Evolutionary conservation across 2,329 filamentous ascomycete genomes (phyloP).

Genomic region (Colletotrichum ledebouriae): DNA sequence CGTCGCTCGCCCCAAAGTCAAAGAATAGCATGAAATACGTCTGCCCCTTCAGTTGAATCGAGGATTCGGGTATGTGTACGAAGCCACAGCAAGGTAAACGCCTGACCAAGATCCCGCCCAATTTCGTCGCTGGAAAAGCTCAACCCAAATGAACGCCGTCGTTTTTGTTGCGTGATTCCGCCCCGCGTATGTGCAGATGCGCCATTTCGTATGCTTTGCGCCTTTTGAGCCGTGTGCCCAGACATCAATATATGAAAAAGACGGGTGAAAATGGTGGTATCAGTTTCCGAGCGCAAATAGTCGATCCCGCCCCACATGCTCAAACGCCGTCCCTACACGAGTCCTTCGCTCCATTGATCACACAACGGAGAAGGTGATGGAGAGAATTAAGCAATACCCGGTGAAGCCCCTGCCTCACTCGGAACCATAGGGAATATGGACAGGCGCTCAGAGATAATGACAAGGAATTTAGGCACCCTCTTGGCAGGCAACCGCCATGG

Average conservation of each 20-base stretch:
- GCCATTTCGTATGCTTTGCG: conserved; percentile 42
- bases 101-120: conserved; percentile 19
- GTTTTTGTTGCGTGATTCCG: conserved; percentile 30
- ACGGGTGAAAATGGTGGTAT: neutral
- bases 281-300: too few species aligned
- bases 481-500: conserved; percentile 67
- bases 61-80: conserved; percentile 41
- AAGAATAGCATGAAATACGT: conserved; percentile 33
- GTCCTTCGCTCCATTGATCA: conserved; percentile 12
- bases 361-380: neutral
- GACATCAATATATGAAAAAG: conserved; percentile 1
- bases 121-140: neutral
- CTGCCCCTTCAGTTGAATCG: conserved; percentile 37
- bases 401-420: too few species aligned
- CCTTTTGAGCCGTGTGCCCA: conserved; percentile 30
- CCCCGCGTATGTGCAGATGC: conserved; percentile 40
- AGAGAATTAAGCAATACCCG: conserved; percentile 5
- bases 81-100: conserved; percentile 31
- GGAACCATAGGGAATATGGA: too few species aligned
- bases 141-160: conserved; percentile 24
- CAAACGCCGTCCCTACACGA: neutral
- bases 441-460: neutral
- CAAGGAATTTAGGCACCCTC: conserved; percentile 50
- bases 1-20: conserved; percentile 2
- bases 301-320: neutral